Evolutionary conservation across 257 asterid species (phyloP).

Genomic region (Nyctanthes arbortristis): DNA sequence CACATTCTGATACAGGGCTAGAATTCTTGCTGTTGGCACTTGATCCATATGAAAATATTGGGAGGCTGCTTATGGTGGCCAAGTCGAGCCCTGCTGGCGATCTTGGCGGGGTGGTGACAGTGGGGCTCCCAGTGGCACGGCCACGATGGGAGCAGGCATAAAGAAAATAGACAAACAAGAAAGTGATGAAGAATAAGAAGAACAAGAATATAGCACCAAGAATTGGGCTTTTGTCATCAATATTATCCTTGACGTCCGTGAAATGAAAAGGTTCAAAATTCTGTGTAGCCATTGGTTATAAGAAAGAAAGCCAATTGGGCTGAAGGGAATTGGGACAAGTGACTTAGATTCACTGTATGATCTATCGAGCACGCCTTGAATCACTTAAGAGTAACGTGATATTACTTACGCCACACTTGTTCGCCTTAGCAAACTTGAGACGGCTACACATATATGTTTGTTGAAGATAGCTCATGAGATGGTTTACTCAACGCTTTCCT

Average conservation of each 20-base stretch:
- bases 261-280: conserved; percentile 34
- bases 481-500: too few relatives aligned
- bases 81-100: conserved; percentile 34
- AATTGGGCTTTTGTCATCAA: conserved; percentile 29
- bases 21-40: conserved; percentile 15
- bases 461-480: too few relatives aligned
- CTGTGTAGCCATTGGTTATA: conserved; percentile 38
- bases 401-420: too few relatives aligned
- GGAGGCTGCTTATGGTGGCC: conserved; percentile 36
- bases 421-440: too few relatives aligned
- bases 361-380: too few relatives aligned
- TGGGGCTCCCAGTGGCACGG: conserved; percentile 6
- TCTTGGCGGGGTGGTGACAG: conserved; percentile 3
- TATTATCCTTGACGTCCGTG: conserved; percentile 21
- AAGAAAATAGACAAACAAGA: conserved; percentile 33
- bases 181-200: conserved; percentile 29
- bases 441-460: too few relatives aligned
- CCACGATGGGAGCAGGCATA: conserved; percentile 32
- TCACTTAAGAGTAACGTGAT: too few relatives aligned
- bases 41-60: conserved; percentile 33
- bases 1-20: conserved; percentile 38
- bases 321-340: background rate
- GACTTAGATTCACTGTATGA: too few relatives aligned
- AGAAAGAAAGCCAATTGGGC: too few relatives aligned
- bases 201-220: conserved; percentile 32